Percentiles rank a stretch among this genome's conserved stretches.
Evolutionary conservation across 1,284 basidiomycete species (phyloP).

Genomic region (Xerocomus amazonicus): DNA sequence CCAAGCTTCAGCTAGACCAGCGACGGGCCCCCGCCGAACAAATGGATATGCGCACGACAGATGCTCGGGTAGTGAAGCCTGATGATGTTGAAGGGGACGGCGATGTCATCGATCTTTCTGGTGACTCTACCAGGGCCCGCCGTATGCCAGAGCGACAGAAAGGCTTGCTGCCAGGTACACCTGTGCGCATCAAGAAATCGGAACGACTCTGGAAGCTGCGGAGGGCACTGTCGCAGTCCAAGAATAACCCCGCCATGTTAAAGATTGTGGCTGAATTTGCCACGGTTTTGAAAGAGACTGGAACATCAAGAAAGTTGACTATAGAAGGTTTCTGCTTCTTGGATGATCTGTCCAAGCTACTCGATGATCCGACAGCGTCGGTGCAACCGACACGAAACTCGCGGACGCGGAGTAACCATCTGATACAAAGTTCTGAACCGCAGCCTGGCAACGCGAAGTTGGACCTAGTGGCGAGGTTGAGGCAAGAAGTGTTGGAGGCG

Average conservation of each 20-base stretch:
- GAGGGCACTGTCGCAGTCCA: constrained; percentile 40
- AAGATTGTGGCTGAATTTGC: constrained; percentile 55
- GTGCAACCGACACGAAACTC: constrained; percentile 48
- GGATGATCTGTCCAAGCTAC: constrained; percentile 62
- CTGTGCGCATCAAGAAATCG: constrained; percentile 47
- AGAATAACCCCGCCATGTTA: constrained; percentile 52
- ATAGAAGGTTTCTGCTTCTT: constrained; percentile 68
- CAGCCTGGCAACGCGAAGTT: constrained; percentile 52
- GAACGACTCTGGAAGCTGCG: constrained; percentile 48
- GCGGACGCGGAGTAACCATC: constrained; percentile 39
- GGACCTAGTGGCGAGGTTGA: constrained; percentile 53
- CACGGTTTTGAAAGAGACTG: constrained; percentile 55
- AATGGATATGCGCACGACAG: constrained; percentile 40
- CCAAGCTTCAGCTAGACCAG: constrained; percentile 50
- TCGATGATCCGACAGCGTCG: constrained; percentile 61
- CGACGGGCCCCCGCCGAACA: constrained; percentile 49
- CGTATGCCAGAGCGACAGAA: constrained; percentile 24
- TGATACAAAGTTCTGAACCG: constrained; percentile 32
- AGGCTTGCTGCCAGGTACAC: constrained; percentile 28
- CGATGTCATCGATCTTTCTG: constrained; percentile 48
- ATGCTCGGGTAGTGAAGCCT: constrained; percentile 32
- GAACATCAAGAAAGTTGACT: constrained; percentile 62
- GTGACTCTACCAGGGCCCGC: constrained; percentile 39
- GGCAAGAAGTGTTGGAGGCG: constrained; percentile 49
- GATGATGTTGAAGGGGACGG: constrained; percentile 27